Percentiles rank a stretch among this genome's conserved stretches.
These are phyloP conservation scores for Xerocomus spinulosus DNA, from an alignment of 768 basidiomycete genomes.

Conservation along the genomic window DNA sequence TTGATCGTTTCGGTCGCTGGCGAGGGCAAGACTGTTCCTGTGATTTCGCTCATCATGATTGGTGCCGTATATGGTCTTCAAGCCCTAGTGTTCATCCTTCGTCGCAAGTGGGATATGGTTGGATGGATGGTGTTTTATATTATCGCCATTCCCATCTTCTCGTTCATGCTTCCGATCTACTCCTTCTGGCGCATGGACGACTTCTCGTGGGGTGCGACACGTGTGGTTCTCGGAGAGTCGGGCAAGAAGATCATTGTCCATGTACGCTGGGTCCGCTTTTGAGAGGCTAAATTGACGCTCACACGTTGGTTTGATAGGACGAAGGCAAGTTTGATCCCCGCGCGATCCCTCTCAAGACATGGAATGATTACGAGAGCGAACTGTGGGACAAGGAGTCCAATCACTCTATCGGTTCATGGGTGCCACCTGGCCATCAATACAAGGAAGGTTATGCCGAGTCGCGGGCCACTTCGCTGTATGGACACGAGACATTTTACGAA, in stretches of 20 bases:
- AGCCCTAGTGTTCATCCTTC: conserved; percentile 84
- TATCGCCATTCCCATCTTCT: conserved; percentile 88
- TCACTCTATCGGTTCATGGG: conserved; percentile 92
- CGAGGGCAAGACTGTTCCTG: conserved; percentile 63
- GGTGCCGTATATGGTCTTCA: conserved; percentile 93
- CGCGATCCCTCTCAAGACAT: conserved; percentile 90
- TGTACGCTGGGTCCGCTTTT: conserved; percentile 45
- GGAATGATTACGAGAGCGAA: conserved; percentile 96
- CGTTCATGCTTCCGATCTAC: conserved; percentile 88
- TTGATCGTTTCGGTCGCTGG: conserved; percentile 77
- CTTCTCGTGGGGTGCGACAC: conserved; percentile 93
- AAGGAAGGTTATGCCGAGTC: conserved; percentile 77
- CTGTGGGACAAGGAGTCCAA: conserved; percentile 98
- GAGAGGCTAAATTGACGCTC: conserved; percentile 4
- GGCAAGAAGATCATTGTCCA: conserved; percentile 96
- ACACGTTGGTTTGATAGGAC: conserved; percentile 49
- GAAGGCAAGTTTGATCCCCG: conserved; percentile 97
- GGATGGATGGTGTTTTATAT: conserved; percentile 98
- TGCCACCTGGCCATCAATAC: conserved; percentile 66
- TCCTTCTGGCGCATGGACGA: conserved; percentile 99
- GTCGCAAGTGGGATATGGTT: conserved; percentile 98
- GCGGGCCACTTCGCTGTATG: conserved; percentile 75
- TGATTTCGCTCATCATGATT: conserved; percentile 86
- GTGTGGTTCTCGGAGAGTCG: conserved; percentile 87
- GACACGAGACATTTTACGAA: conserved; percentile 85